phyloP scores from a whole-genome alignment of 2,329 filamentous ascomycete species.

The Ophiobolus disseminans region DNA sequence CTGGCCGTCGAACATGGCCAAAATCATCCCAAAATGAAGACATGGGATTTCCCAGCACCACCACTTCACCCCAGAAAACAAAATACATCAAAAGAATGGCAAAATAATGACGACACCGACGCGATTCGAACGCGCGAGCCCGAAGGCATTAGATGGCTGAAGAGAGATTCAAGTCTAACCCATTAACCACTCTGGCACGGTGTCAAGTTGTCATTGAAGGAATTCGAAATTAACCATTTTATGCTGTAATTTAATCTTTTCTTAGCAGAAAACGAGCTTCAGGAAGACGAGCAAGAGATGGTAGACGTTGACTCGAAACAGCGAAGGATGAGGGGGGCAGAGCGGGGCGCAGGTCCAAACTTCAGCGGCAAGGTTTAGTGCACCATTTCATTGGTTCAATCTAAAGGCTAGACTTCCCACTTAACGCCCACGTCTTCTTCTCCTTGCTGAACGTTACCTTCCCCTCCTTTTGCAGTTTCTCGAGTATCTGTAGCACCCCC shows the following conservation, averaged over 20 bases:
- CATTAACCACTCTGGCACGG: slow-evolving; percentile 53
- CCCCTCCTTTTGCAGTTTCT: slow-evolving; percentile 78
- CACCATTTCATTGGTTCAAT: slow-evolving; percentile 17
- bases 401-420: slow-evolving; percentile 42
- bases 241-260: neutral
- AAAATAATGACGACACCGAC: slow-evolving; percentile 27
- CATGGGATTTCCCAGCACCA: too few species aligned
- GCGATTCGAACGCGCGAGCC: slow-evolving; percentile 51
- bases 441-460: slow-evolving; percentile 59
- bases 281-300: too few species aligned
- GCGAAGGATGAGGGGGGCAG: slow-evolving; percentile 3
- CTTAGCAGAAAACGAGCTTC: neutral
- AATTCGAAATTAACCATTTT: neutral
- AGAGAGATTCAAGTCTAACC: slow-evolving; percentile 51
- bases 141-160: slow-evolving; percentile 53
- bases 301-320: too few species aligned
- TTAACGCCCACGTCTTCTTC: slow-evolving; percentile 45
- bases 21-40: too few species aligned
- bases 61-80: too few species aligned
- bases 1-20: too few species aligned
- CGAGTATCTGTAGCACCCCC: slow-evolving; percentile 78
- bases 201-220: slow-evolving; percentile 23
- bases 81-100: too few species aligned
- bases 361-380: neutral
- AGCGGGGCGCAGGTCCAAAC: neutral